These are phyloP conservation scores for Coemansia sp. DNA, from an alignment of 192 early-diverging fungal genomes.

Conservation along the genomic window DNA sequence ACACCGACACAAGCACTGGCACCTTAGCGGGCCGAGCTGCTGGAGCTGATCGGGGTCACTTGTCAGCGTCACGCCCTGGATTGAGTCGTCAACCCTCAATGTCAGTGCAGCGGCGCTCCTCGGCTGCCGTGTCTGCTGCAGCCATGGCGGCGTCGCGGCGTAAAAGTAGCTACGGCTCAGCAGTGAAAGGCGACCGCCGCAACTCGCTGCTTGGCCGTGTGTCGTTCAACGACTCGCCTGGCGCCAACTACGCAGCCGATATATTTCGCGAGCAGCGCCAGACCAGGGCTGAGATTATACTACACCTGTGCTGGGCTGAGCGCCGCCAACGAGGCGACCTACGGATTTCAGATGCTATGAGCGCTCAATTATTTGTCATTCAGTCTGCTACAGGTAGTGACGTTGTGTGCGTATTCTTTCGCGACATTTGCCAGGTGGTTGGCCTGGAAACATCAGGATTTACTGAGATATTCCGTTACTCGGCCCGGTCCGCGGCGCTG, in stretches of 20 bases:
- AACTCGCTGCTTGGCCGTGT: slow-evolving; percentile 49
- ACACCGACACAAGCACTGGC: neutral
- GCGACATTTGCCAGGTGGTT: slow-evolving; percentile 17
- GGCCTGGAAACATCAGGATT: slow-evolving; percentile 28
- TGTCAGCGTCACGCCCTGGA: slow-evolving; percentile 36
- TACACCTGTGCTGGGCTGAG: slow-evolving; percentile 46
- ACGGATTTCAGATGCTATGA: neutral
- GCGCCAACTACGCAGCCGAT: slow-evolving; percentile 41
- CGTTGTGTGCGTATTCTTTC: slow-evolving; percentile 37
- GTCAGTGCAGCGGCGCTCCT: slow-evolving; percentile 52
- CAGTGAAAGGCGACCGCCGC: slow-evolving; percentile 42
- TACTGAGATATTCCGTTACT: slow-evolving; percentile 32
- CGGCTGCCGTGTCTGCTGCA: slow-evolving; percentile 31
- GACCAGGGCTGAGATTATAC: slow-evolving; percentile 42
- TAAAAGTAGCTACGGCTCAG: slow-evolving; percentile 40
- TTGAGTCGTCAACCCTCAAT: slow-evolving; percentile 43
- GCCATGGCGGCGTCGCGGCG: slow-evolving; percentile 31
- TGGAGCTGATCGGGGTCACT: slow-evolving; percentile 12
- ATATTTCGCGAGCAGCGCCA: slow-evolving; percentile 51
- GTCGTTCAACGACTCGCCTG: slow-evolving; percentile 55
- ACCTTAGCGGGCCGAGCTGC: neutral
- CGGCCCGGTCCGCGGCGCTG: slow-evolving; percentile 34
- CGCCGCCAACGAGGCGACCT: slow-evolving; percentile 16
- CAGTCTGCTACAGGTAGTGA: slow-evolving; percentile 33
- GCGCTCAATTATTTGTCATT: slow-evolving; percentile 34